Evolutionary conservation across 768 basidiomycete species (phyloP).

Genomic region (Amanita muscaria): DNA sequence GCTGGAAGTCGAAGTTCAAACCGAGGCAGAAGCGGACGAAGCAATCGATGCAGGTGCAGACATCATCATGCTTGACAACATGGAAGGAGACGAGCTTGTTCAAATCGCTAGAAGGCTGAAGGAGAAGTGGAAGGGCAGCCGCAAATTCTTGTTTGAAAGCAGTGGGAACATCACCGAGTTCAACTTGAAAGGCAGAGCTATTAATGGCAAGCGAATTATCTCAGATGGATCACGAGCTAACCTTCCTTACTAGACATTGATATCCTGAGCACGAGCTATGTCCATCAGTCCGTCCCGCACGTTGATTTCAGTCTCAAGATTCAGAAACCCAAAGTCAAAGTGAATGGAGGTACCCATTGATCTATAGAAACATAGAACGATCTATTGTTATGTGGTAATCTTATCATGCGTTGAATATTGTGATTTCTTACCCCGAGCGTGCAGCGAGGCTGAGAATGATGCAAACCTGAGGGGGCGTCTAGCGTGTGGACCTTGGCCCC

Average conservation of each 20-base stretch:
- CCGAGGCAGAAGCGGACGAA: constrained; percentile 87
- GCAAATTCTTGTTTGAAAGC: constrained; percentile 86
- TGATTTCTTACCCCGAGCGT: too few species aligned
- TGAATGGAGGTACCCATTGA: neutral
- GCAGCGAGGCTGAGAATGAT: too few species aligned
- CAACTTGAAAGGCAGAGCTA: constrained; percentile 72
- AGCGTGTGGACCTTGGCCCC: too few species aligned
- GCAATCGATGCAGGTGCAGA: constrained; percentile 96
- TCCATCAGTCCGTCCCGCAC: constrained; percentile 88
- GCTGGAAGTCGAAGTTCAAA: constrained; percentile 89
- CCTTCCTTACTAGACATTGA: constrained; percentile 71
- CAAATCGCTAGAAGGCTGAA: constrained; percentile 62
- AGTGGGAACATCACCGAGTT: constrained; percentile 91
- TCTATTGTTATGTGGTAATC: too few species aligned
- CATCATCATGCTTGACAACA: constrained; percentile 93
- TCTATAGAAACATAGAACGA: too few species aligned
- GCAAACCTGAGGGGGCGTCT: too few species aligned
- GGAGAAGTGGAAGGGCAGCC: constrained; percentile 69
- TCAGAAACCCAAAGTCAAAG: constrained; percentile 56
- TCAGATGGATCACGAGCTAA: neutral
- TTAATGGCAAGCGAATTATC: constrained; percentile 53
- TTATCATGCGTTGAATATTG: too few species aligned
- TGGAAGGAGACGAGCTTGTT: constrained; percentile 67
- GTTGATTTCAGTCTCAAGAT: constrained; percentile 98
- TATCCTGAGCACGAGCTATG: constrained; percentile 83